Percentiles rank a stretch among this genome's conserved stretches.
These are phyloP conservation scores for Schizonepeta tenuifolia DNA, from an alignment of 257 asterid genomes.

Conservation along the genomic window DNA sequence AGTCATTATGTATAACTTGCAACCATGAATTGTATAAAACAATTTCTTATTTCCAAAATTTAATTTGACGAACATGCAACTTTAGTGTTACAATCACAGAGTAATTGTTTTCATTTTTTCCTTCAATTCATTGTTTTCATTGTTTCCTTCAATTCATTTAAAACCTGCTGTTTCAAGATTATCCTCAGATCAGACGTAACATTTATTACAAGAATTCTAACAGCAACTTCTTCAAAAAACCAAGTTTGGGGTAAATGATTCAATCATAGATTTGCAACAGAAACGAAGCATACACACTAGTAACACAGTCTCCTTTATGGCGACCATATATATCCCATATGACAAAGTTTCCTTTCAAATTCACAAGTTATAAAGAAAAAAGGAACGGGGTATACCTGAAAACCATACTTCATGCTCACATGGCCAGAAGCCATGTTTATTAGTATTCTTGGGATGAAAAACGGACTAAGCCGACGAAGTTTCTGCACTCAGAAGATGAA, in stretches of 20 bases:
- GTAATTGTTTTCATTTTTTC: background rate
- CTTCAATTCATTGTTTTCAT: background rate
- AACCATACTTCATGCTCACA: constrained; percentile 96
- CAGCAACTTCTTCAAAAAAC: background rate
- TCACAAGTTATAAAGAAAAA: constrained; percentile 11
- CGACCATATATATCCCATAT: constrained; percentile 3
- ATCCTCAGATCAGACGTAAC: background rate
- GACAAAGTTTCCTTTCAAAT: constrained; percentile 1
- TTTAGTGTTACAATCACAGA: constrained; percentile 4
- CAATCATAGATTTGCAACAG: constrained; percentile 9
- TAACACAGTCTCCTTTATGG: constrained; percentile 7
- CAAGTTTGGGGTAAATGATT: background rate
- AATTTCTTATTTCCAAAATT: background rate
- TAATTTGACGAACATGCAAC: constrained; percentile 12
- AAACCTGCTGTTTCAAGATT: background rate
- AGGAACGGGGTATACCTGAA: constrained; percentile 59
- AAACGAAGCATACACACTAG: background rate
- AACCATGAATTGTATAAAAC: background rate
- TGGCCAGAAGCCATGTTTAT: constrained; percentile 99
- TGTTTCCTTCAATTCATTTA: constrained; percentile 1
- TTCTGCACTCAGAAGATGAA: constrained; percentile 54
- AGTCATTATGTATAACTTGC: constrained; percentile 9
- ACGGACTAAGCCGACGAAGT: constrained; percentile 90
- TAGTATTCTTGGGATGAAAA: constrained; percentile 92
- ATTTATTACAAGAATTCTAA: background rate